Evolutionary conservation across 2,329 filamentous ascomycete species (phyloP), one percentile per base, ranked within the genome.

Genomic region (Fusarium verrucosum): DNA sequence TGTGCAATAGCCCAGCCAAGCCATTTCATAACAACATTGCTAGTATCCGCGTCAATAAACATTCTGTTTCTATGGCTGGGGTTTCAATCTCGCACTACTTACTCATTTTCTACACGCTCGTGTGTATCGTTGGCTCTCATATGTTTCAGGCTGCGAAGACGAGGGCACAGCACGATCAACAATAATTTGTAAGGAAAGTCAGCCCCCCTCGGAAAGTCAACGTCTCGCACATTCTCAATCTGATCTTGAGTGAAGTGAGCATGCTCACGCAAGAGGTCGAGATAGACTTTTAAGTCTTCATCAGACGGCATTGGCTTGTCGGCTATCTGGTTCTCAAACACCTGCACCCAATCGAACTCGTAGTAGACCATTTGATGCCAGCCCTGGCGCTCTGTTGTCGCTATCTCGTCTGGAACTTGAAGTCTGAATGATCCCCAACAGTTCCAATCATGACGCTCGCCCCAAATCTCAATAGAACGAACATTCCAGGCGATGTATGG

Each of bases 401-500:
- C 7, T 10, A 26, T 16, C 4, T 25, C 32, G 26, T n/a, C 17
- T 28, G 17, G 17, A 10, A 7, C 7, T 36, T 19, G 11, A 5
- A 28, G 35, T 28, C 19, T n/a, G 25, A 53, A 49, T 1, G 19
- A 10, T 8, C 33, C 25, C 50, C 50, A 53, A 8, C 36, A n/a
- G 4, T 32, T 13, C 42, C 42, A 53, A 9, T 2, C 7, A 16
- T 23, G 23, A 4, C 33, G 20, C 6, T 44, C 28, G 13, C 42
- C 50, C 5, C 26, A 26, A 8, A 49, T 49, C 2, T 38, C 33
- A 11, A 53, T 49, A 0, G 16, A 10, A 9, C 33, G 50, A 10
- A 53, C 19, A 28, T 50, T 38, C 43, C 35, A 53, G n/a, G 33
- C 33, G 11, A 53, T 8, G 11, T 50, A 50, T n/a, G 50, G 50